phyloP scores from a whole-genome alignment of 768 basidiomycete species.

The Mycena albidolilacea region DNA sequence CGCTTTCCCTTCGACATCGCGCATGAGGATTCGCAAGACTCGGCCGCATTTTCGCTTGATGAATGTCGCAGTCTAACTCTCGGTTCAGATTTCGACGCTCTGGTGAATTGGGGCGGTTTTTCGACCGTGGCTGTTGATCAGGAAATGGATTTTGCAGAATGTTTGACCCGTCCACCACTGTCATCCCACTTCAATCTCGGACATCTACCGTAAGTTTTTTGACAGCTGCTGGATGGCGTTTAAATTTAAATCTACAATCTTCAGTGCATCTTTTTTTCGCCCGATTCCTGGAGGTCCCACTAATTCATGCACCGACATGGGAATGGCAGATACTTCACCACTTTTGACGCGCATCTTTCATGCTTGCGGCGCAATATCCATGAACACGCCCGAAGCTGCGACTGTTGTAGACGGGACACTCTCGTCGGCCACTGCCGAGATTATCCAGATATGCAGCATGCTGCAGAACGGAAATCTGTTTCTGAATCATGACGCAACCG shows the following conservation, averaged over 20 bases:
- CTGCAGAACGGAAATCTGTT: slow-evolving; percentile 53
- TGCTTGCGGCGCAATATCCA: slow-evolving; percentile 75
- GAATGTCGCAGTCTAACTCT: not conserved
- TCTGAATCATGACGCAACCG: too few relatives aligned
- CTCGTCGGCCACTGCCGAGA: slow-evolving; percentile 59
- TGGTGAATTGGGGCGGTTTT: too few relatives aligned
- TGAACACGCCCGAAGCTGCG: slow-evolving; percentile 57
- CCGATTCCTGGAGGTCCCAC: slow-evolving; percentile 62
- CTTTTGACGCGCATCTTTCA: slow-evolving; percentile 70
- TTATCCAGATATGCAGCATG: slow-evolving; percentile 61
- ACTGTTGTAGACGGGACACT: slow-evolving; percentile 54
- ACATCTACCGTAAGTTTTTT: slow-evolving; percentile 15
- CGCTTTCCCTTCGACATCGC: slow-evolving; percentile 46
- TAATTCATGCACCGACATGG: slow-evolving; percentile 70
- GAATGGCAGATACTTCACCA: slow-evolving; percentile 60
- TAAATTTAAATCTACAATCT: not conserved
- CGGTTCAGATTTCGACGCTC: not conserved
- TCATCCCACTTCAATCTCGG: not conserved
- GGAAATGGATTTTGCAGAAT: slow-evolving; percentile 9
- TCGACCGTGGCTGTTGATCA: not conserved
- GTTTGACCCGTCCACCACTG: not conserved
- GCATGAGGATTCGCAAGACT: not conserved
- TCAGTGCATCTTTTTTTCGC: too few relatives aligned
- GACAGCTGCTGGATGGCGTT: not conserved
- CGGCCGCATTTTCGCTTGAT: not conserved